Evolutionary conservation across 257 asterid species (phyloP).

Genomic region (Thymus quinquecostatus): DNA sequence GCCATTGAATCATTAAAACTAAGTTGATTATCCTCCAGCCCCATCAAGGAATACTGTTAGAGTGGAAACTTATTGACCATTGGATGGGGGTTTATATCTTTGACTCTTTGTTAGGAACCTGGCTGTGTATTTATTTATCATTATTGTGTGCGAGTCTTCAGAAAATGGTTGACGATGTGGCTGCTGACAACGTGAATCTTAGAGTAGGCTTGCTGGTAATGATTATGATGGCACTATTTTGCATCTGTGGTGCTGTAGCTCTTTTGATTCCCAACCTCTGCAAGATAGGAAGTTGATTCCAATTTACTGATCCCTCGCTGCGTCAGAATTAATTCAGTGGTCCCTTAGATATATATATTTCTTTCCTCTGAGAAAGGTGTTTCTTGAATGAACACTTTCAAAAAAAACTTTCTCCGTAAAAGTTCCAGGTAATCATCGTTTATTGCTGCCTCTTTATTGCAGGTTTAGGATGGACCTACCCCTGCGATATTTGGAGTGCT

Average conservation of each 20-base stretch:
- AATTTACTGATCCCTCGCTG: too few species aligned
- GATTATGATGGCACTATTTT: background rate
- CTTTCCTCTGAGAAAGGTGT: too few species aligned
- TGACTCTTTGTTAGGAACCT: background rate
- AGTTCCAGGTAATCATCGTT: constrained; percentile 15
- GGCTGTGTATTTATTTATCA: background rate
- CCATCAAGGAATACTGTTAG: too few species aligned
- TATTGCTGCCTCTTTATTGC: constrained; percentile 24
- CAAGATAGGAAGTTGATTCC: too few species aligned
- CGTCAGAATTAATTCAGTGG: too few species aligned
- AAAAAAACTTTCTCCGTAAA: background rate
- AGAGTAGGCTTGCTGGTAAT: constrained; percentile 3
- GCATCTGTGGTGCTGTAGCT: too few species aligned
- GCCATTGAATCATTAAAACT: constrained; percentile 5
- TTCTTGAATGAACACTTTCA: background rate
- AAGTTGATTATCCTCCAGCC: background rate
- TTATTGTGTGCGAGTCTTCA: background rate
- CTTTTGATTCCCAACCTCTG: too few species aligned
- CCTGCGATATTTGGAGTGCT: constrained; percentile 61
- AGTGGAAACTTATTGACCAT: too few species aligned
- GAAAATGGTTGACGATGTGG: background rate
- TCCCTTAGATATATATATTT: too few species aligned
- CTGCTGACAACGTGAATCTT: background rate
- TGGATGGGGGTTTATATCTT: background rate
- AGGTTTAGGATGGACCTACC: constrained; percentile 64